These are phyloP conservation scores for Malbranchea zuffiana DNA, from an alignment of 2,329 filamentous ascomycete genomes.

Conservation along the genomic window DNA sequence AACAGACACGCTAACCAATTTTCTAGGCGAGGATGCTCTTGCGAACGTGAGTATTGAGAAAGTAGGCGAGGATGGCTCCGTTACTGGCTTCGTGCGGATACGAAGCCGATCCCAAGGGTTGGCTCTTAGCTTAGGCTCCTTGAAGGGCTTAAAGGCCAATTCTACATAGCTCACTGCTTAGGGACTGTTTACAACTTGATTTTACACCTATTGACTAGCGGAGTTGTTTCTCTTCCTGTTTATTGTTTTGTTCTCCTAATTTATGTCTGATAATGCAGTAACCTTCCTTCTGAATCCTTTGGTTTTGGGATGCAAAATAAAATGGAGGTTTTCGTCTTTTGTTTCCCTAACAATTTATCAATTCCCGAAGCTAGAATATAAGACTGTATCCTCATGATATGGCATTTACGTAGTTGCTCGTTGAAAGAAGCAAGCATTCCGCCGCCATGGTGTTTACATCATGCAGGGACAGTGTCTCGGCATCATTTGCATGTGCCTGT, in stretches of 20 bases:
- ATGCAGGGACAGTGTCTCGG: too few species aligned
- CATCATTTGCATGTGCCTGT: too few species aligned
- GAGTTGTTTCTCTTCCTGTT: slow-evolving; percentile 8
- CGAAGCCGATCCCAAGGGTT: slow-evolving; percentile 92
- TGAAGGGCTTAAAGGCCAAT: slow-evolving; percentile 83
- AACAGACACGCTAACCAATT: slow-evolving; percentile 9
- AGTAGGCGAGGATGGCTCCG: slow-evolving; percentile 86
- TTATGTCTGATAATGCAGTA: slow-evolving; percentile 4
- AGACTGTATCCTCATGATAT: too few species aligned
- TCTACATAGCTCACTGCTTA: slow-evolving; percentile 20
- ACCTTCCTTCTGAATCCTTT: slow-evolving; percentile 2
- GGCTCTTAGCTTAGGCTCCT: slow-evolving; percentile 80
- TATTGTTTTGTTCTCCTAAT: neutral
- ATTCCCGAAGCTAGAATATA: too few species aligned
- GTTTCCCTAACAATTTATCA: too few species aligned
- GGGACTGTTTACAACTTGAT: slow-evolving; percentile 2
- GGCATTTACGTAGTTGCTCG: too few species aligned
- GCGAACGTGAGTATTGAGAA: slow-evolving; percentile 97
- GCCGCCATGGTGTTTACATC: too few species aligned
- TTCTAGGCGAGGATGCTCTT: slow-evolving; percentile 84
- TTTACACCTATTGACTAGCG: slow-evolving; percentile 3
- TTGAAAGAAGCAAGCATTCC: too few species aligned
- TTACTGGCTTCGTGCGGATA: slow-evolving; percentile 96
- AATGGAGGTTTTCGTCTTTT: too few species aligned
- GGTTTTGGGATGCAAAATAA: too few species aligned